Evolutionary conservation across 768 basidiomycete genomes (phyloP), one percentile per base, ranked within the genome.

Genomic region (Mycena haematopus): DNA sequence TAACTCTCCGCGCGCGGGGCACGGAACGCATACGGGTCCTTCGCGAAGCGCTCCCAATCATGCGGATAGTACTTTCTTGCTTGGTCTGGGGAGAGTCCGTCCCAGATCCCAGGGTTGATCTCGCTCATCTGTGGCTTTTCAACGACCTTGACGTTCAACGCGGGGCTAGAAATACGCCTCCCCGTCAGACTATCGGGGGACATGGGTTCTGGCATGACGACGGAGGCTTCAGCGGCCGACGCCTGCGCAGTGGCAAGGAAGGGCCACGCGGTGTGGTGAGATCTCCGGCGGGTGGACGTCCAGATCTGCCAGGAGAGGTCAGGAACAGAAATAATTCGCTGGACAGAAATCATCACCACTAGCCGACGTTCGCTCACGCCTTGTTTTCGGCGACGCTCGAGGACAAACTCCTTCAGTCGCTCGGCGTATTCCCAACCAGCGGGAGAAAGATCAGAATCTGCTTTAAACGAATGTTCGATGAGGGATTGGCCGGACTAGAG

Each of bases 381-480:
- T 31, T 89, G 84, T 64, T 91, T 92, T 24, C 87, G 85, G 31
- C 96, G 85, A 49, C 95, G 84, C 45, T 94, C 88, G 9, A 93
- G 80, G 21, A 99, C 91, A 65, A 96, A 96, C 45, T 97, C 92
- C 69, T 91, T 95, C 62, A 99, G 79, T 42, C 82, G 84, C 67
- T 93, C 91, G 2, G 96, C 90, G 67, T 99, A 99, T 62, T 97
- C 95, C 93, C 94, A 95, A 3, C 97, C 97, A 0, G 89, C 90
- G 3, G 93, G 91, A 2, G 96, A 97, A 11, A 99, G 84, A 74
- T 99, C 96, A 1, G 96, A 95, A 71, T 99, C 97, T 38, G 97
- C 96, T 77, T 96, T 96, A 82, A 96, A 99, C 6, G 96, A 99
- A 73, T 99, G 97, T 73, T 99, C 97, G 69, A 98, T 95, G 60